These are phyloP conservation scores for Mortierella antarctica DNA, from an alignment of 192 early-diverging fungal genomes.

Conservation along the genomic window DNA sequence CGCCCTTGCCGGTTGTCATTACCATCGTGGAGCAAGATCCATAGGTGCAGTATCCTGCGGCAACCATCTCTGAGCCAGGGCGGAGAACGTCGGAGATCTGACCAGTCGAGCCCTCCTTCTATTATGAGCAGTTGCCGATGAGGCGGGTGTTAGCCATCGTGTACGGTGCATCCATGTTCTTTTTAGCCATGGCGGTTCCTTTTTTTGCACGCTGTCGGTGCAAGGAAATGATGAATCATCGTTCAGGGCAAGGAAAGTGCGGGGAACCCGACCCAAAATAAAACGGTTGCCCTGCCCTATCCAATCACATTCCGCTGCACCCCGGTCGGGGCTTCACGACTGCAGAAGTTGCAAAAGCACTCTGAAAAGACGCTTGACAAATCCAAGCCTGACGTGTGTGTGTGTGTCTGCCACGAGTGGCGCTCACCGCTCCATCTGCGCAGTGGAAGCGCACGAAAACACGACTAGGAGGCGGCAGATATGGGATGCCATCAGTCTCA, in stretches of 20 bases:
- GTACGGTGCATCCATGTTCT: background rate
- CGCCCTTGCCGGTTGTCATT: conserved; percentile 82
- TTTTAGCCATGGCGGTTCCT: background rate
- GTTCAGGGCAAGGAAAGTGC: conserved; percentile 13
- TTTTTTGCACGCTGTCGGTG: background rate
- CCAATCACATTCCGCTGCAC: background rate
- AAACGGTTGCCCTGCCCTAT: background rate
- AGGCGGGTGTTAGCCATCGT: background rate
- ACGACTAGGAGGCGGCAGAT: no score
- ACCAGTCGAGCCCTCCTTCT: conserved; percentile 61
- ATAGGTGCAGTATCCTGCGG: conserved; percentile 98
- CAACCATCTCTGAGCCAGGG: conserved; percentile 91
- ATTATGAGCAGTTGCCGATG: background rate
- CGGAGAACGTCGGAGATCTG: conserved; percentile 83
- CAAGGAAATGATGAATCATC: background rate
- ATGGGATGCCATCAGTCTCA: no score
- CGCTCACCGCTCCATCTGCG: no score
- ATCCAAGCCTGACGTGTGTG: no score
- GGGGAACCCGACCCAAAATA: conserved; percentile 10
- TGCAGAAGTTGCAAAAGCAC: no score
- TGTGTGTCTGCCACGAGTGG: no score
- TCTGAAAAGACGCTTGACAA: no score
- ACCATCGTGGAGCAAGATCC: conserved; percentile 89
- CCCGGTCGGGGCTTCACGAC: background rate
- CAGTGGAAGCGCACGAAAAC: no score